A percentile compares a stretch with the other conserved stretches of the same genome.
Evolutionary conservation across 352 stramenopile species (phyloP).

Genomic region (Pythium oligandrum): DNA sequence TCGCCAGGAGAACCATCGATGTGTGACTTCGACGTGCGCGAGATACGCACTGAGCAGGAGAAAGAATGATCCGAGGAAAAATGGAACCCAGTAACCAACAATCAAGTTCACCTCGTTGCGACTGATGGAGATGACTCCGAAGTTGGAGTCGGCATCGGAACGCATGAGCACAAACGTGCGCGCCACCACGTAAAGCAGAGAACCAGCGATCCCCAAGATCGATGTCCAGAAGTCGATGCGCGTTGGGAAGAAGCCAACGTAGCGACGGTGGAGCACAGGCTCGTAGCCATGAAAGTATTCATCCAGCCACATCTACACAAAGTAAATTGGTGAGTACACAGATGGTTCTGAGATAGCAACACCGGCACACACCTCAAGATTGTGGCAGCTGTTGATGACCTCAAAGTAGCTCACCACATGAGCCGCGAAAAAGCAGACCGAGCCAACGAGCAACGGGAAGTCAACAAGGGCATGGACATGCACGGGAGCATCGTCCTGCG

Average conservation of each 20-base stretch:
- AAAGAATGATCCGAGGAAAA: conserved; percentile 78
- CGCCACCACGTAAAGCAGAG: conserved; percentile 55
- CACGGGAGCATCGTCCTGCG: conserved; percentile 19
- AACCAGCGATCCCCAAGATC: conserved; percentile 55
- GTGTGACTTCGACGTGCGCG: conserved; percentile 76
- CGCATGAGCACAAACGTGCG: conserved; percentile 51
- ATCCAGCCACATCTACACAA: conserved; percentile 64
- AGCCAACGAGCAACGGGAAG: conserved; percentile 49
- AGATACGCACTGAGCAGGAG: conserved; percentile 73
- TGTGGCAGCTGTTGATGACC: conserved; percentile 87
- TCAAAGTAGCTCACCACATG: conserved; percentile 78
- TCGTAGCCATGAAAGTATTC: conserved; percentile 80
- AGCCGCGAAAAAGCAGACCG: conserved; percentile 47
- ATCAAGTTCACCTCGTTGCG: conserved; percentile 60
- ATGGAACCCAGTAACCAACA: conserved; percentile 75
- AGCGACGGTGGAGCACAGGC: conserved; percentile 61
- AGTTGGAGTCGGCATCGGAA: conserved; percentile 50
- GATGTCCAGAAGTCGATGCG: conserved; percentile 82
- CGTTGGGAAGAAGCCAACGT: conserved; percentile 70
- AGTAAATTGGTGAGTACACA: not conserved
- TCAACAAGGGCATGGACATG: conserved; percentile 35
- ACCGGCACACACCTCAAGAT: conserved; percentile 44
- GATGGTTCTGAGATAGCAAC: too few relatives aligned
- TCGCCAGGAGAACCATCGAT: conserved; percentile 78
- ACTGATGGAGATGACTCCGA: conserved; percentile 69